Evolutionary conservation across 1,139 yeast genomes (phyloP).

Genomic region (Pneumocystis wakefieldiae): DNA sequence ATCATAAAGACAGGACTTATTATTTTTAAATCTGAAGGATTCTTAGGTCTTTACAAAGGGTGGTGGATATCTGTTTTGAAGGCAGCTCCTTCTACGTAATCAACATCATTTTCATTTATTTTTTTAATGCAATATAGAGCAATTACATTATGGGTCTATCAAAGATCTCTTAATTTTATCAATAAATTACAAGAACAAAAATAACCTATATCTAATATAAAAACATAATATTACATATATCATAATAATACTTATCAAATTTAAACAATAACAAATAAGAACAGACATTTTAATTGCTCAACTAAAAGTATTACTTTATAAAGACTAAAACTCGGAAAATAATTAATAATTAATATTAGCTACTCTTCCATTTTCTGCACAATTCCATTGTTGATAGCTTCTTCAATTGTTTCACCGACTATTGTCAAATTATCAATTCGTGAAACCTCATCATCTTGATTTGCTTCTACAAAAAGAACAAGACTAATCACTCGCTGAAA

Average conservation of each 20-base stretch:
- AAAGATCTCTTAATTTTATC: slow-evolving; percentile 22
- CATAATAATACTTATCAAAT: neutral
- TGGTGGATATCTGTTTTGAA: slow-evolving; percentile 49
- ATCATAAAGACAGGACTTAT: slow-evolving; percentile 49
- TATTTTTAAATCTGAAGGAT: slow-evolving; percentile 47
- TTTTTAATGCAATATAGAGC: slow-evolving; percentile 24
- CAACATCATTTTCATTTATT: neutral
- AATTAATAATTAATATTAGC: neutral
- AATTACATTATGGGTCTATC: slow-evolving; percentile 53
- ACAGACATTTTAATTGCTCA: too few species aligned
- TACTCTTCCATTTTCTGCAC: neutral
- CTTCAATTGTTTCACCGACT: slow-evolving; percentile 4
- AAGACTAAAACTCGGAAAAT: neutral
- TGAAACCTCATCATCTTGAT: slow-evolving; percentile 10
- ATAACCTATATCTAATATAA: neutral
- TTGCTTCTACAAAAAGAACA: slow-evolving; percentile 11
- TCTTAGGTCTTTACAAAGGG: slow-evolving; percentile 54
- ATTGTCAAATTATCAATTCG: slow-evolving; percentile 5
- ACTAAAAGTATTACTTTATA: too few species aligned
- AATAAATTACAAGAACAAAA: slow-evolving; percentile 11
- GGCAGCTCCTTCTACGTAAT: slow-evolving; percentile 49
- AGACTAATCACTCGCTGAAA: slow-evolving; percentile 11
- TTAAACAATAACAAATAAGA: too few species aligned
- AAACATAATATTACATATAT: neutral
- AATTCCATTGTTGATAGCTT: neutral